Evolutionary conservation across 129 eudicot species (phyloP), one percentile per base, ranked within the genome.

Genomic region (Saussurea involucrata): DNA sequence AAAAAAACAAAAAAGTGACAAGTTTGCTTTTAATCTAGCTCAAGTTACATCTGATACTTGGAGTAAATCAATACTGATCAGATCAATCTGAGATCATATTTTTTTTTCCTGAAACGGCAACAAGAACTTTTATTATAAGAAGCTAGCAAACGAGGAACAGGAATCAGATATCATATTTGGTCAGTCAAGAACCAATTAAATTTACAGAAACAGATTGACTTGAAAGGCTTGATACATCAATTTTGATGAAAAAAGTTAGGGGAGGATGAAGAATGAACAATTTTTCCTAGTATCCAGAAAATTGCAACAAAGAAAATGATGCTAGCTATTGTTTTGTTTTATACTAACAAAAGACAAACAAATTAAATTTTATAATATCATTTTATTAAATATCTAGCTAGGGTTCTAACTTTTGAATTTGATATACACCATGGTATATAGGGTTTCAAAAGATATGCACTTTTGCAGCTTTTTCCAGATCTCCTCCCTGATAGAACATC

Each of bases 391-490:
- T 66, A 8, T 18, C 17, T 7, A 80, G 53, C 69, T 74, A 74
- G 84, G 80, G 75, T 57, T 73, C 34, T 18, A 34, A 32, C 24
- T 73, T 44, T 34, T 22, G 33, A 49, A 65, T 31, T 34, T 73
- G n/a, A 57, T 28, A 31, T 21, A 46, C 31, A 80, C 44, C 68
- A 25, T 73, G 28, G 28, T 67, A n/a, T n/a, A n/a, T n/a, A 74
- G 80, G 80, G 80, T 74, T 80, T 74, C 76, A 74, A 74, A 74
- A 74, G 71, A 80, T 80, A 32, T 80, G 70, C 37, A 55, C 32
- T 36, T 80, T 57, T 74, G 75, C 75, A 80, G 79, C 76, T 74
- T 80, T 53, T 73, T 74, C 36, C 75, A 34, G 71, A 57, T 74
- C 75, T 68, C 36, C 34, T 80, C 64, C 68, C 74, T 64, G 69